phyloP scores from a whole-genome alignment of 148 eudicot genomes.

The Dysphania ambrosioides region DNA sequence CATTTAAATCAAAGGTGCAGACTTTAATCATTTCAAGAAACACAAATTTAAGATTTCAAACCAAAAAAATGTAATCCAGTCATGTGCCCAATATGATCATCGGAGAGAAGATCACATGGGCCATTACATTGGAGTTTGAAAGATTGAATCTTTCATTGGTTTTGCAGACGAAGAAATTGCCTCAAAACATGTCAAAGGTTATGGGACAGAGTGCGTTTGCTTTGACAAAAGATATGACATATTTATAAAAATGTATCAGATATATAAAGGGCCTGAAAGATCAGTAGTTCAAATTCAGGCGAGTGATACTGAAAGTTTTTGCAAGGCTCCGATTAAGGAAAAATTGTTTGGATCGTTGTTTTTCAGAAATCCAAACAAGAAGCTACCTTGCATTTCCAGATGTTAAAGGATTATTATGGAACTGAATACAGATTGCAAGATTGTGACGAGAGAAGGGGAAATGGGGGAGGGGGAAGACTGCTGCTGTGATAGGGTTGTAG shows the following conservation, averaged over 20 bases:
- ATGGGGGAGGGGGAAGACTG: too few species aligned
- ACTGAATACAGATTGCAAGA: not conserved
- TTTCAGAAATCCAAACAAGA: slow-evolving; percentile 39
- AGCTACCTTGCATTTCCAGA: slow-evolving; percentile 42
- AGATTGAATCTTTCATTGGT: slow-evolving; percentile 27
- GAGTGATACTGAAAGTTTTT: slow-evolving; percentile 44
- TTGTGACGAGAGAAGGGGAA: not conserved
- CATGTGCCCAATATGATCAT: slow-evolving; percentile 56
- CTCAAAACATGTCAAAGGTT: slow-evolving; percentile 41
- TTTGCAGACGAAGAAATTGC: slow-evolving; percentile 88
- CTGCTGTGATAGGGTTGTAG: not conserved
- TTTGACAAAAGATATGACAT: not conserved
- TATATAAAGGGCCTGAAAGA: slow-evolving; percentile 48
- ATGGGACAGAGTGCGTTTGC: slow-evolving; percentile 96
- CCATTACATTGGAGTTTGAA: slow-evolving; percentile 45
- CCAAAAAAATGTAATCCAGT: slow-evolving; percentile 51
- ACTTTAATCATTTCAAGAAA: not conserved
- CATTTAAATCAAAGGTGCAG: slow-evolving; percentile 12
- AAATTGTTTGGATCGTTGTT: slow-evolving; percentile 30
- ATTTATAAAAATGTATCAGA: slow-evolving; percentile 32
- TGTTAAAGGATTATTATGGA: not conserved
- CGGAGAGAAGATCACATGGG: slow-evolving; percentile 33
- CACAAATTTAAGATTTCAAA: not conserved
- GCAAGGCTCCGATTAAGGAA: slow-evolving; percentile 36
- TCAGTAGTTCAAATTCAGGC: slow-evolving; percentile 51